Conservation (phyloP, 1,284 basidiomycete genomes). For the Marasmius tenuissimus region DNA sequence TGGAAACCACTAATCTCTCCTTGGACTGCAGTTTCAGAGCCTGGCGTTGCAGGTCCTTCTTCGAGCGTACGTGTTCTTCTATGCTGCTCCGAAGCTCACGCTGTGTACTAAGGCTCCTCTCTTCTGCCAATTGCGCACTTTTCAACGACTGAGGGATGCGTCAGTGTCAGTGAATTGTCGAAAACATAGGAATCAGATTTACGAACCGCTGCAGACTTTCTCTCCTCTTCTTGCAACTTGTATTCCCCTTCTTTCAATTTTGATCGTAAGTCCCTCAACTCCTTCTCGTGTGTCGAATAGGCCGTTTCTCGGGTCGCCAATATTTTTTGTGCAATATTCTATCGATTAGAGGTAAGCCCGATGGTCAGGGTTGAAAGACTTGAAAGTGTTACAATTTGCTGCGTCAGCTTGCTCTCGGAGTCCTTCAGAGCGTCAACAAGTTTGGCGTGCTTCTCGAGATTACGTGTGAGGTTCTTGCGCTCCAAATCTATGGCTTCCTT, state of each 20-base stretch:
- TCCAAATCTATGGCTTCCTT: conserved; percentile 85
- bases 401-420: conserved; percentile 56
- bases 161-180: neutral
- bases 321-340: neutral
- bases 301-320: neutral
- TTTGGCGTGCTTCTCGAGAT: conserved; percentile 77
- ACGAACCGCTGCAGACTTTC: too few relatives aligned
- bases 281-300: too few relatives aligned
- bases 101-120: conserved; percentile 26
- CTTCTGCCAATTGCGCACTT: conserved; percentile 17
- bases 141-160: neutral
- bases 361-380: neutral
- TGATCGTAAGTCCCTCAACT: too few relatives aligned
- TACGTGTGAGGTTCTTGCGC: conserved; percentile 60
- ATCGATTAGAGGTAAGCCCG: neutral
- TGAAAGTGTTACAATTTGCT: conserved; percentile 53
- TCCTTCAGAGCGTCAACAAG: conserved; percentile 73
- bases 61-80: conserved; percentile 45
- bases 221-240: too few relatives aligned
- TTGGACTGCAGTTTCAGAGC: conserved; percentile 46
- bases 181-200: neutral
- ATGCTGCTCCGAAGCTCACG: conserved; percentile 42
- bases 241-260: too few relatives aligned
- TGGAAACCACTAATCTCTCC: conserved; percentile 22
- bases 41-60: conserved; percentile 55